These are phyloP conservation scores for Mycena leptocephala DNA, from an alignment of 768 basidiomycete genomes.

Conservation along the genomic window DNA sequence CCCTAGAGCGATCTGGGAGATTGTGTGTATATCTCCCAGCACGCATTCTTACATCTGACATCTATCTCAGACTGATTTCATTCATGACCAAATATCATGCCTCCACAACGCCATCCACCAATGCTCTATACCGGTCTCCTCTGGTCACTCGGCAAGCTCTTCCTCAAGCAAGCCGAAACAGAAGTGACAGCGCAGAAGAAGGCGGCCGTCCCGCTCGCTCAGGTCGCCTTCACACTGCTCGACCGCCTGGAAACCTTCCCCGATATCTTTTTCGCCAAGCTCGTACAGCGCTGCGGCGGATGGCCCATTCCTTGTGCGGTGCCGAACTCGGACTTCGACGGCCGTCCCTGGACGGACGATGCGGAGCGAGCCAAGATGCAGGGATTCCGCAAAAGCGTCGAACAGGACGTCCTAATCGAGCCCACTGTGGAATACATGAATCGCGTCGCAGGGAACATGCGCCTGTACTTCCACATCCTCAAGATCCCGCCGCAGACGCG, in stretches of 20 bases:
- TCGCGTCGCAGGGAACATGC: constrained; percentile 85
- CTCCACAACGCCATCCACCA: constrained; percentile 45
- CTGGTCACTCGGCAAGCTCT: constrained; percentile 89
- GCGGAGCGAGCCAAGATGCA: constrained; percentile 64
- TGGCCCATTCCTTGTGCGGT: constrained; percentile 86
- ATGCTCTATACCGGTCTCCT: constrained; percentile 83
- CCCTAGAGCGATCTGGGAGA: constrained; percentile 68
- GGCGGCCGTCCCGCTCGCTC: constrained; percentile 87
- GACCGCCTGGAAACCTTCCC: constrained; percentile 72
- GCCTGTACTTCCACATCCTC: constrained; percentile 89
- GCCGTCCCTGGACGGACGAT: constrained; percentile 60
- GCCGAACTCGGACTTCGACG: constrained; percentile 67
- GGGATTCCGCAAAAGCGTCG: constrained; percentile 63
- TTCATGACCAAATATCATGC: constrained; percentile 36
- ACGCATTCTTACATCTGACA: constrained; percentile 15
- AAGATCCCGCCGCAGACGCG: constrained; percentile 55
- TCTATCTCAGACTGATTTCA: constrained; percentile 31
- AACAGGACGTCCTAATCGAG: constrained; percentile 65
- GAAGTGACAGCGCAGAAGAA: constrained; percentile 93
- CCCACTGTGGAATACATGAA: constrained; percentile 71
- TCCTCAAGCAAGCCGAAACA: constrained; percentile 93
- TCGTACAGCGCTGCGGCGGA: constrained; percentile 90
- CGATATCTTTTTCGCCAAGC: constrained; percentile 86
- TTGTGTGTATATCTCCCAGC: constrained; percentile 67
- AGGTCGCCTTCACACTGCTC: constrained; percentile 82